Evolutionary conservation across 306 rosid species (phyloP), one percentile per base, ranked within the genome.

Genomic region (Lathyrus sativus): DNA sequence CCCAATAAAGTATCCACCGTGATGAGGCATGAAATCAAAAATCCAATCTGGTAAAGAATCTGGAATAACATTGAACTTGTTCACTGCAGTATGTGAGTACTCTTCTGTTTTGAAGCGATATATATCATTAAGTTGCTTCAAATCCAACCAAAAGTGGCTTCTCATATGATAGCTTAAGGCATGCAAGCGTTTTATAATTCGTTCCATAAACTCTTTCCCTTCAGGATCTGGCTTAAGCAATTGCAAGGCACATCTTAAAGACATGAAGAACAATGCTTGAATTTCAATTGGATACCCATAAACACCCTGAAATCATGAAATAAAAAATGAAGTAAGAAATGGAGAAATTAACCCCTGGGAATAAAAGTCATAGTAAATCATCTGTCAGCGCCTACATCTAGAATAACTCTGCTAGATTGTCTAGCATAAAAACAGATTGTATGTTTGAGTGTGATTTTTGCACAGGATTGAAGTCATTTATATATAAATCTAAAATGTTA

Each of bases 211-310:
- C 68, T 87, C 95, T 74, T 89, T 87, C 62, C 98, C 98, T 76
- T 92, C 92, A 8, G 73, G 81, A 73, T 92, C 96, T 55, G 74
- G 91, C 86, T 89, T 92, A 26, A 92, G 96, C 73, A 92, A 78
- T 72, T 78, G 62, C 85, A 92, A 76, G 17, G 98, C 98, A 63
- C 95, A 89, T 82, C 91, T 86, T 78, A 92, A 81, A 70, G 96
- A 92, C 98, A 92, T 92, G 85, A 89, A 89, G 88, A 92, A 92
- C 64, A 92, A 86, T 68, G 96, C 90, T 80, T 92, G 96, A 73
- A 92, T 92, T 78, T 92, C 98, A 33, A 92, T 87, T 65, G 98
- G 98, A 78, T 92, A 89, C 15, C 98, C 98, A 79, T 92, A 92
- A 44, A 92, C 98, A 67, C 98, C 98, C 98, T 91, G 80, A 71